Percentiles rank a stretch among this genome's conserved stretches.
Evolutionary conservation across 2,329 filamentous ascomycete species (phyloP).

Genomic region (Aspergillaceae sp.): DNA sequence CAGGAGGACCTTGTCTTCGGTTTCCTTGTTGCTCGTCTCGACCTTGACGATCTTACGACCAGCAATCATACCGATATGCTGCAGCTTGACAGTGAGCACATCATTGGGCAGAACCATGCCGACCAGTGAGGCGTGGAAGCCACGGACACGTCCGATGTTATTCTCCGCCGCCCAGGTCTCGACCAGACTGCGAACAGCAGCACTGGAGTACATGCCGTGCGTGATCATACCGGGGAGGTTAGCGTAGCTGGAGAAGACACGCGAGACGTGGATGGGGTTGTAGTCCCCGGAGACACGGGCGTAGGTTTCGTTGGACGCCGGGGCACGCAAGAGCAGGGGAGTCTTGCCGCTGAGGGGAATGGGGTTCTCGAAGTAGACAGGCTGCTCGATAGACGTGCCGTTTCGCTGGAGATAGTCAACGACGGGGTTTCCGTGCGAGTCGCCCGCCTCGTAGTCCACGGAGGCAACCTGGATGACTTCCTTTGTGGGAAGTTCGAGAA

Average conservation of each 20-base stretch:
- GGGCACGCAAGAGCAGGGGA: slow-evolving; percentile 78
- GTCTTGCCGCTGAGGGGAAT: slow-evolving; percentile 92
- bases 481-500: slow-evolving; percentile 91
- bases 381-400: slow-evolving; percentile 87
- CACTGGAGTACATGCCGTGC: slow-evolving; percentile 98
- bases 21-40: slow-evolving; percentile 90
- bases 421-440: slow-evolving; percentile 91
- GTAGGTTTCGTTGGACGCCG: slow-evolving; percentile 95
- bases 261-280: slow-evolving; percentile 97
- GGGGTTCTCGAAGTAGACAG: slow-evolving; percentile 92
- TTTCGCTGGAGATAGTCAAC: slow-evolving; percentile 91
- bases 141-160: slow-evolving; percentile 91
- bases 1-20: slow-evolving; percentile 88
- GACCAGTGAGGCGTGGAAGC: slow-evolving; percentile 93
- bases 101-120: slow-evolving; percentile 98
- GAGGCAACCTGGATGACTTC: slow-evolving; percentile 96
- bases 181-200: slow-evolving; percentile 86
- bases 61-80: slow-evolving; percentile 95
- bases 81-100: slow-evolving; percentile 84
- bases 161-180: slow-evolving; percentile 99
- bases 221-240: slow-evolving; percentile 95
- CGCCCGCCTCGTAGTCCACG: slow-evolving; percentile 86
- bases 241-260: slow-evolving; percentile 92
- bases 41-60: slow-evolving; percentile 99
- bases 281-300: slow-evolving; percentile 96